phyloP scores from a whole-genome alignment of 495 filamentous ascomycete species.

The Tuber calosporum region DNA sequence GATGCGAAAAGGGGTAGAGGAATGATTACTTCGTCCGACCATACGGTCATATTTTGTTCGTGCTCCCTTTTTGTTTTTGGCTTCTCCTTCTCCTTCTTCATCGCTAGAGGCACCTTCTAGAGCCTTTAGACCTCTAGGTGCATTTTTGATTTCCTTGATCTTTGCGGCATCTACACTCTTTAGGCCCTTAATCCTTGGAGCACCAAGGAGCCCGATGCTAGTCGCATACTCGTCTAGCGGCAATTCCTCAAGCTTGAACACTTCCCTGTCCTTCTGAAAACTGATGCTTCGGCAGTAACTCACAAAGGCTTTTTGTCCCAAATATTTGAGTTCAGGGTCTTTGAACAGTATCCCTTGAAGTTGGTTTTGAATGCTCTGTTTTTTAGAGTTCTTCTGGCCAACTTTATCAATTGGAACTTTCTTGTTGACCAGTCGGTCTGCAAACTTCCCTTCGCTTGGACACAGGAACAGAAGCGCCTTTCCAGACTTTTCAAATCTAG shows the following conservation, averaged over 20 bases:
- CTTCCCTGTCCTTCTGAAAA: slow-evolving; percentile 85
- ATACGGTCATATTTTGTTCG: slow-evolving; percentile 92
- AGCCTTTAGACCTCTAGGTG: slow-evolving; percentile 51
- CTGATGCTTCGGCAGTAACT: slow-evolving; percentile 76
- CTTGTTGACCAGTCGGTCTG: slow-evolving; percentile 75
- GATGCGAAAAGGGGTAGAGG: neutral
- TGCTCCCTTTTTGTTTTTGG: slow-evolving; percentile 55
- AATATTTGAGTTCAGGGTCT: slow-evolving; percentile 85
- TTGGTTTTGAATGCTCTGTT: slow-evolving; percentile 71
- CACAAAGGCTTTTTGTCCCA: slow-evolving; percentile 92
- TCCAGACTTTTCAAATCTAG: slow-evolving; percentile 81
- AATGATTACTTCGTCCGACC: slow-evolving; percentile 86
- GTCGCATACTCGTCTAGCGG: slow-evolving; percentile 77
- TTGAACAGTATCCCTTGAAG: slow-evolving; percentile 92
- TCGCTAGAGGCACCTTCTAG: slow-evolving; percentile 51
- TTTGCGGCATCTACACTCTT: slow-evolving; percentile 65
- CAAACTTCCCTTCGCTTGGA: slow-evolving; percentile 80
- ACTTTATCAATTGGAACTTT: slow-evolving; percentile 83
- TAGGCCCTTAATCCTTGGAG: slow-evolving; percentile 79
- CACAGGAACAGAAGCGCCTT: slow-evolving; percentile 86
- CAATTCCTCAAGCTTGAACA: slow-evolving; percentile 73
- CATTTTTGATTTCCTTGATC: slow-evolving; percentile 77
- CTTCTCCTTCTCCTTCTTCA: slow-evolving; percentile 46
- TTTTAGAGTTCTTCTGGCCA: slow-evolving; percentile 64
- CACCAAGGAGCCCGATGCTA: slow-evolving; percentile 80